These are phyloP conservation scores for Talaromyces amestolkiae DNA, from an alignment of 2,329 filamentous ascomycete genomes.

Conservation along the genomic window DNA sequence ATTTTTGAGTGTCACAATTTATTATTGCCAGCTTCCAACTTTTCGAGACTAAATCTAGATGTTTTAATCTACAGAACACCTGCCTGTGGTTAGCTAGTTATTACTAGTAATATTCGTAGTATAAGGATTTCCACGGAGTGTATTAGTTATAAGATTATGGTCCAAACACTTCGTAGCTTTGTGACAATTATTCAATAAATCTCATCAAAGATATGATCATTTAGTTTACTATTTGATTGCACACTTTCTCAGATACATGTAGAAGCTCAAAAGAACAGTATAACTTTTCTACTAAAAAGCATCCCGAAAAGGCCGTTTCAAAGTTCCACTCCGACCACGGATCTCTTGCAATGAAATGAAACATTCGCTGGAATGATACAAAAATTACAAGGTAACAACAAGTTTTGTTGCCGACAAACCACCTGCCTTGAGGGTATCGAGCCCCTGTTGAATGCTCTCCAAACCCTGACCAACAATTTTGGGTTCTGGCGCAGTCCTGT, in stretches of 20 bases:
- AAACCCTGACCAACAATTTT: constrained; percentile 44
- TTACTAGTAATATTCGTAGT: neutral
- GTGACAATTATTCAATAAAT: neutral
- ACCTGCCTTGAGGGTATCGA: constrained; percentile 38
- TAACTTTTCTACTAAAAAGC: neutral
- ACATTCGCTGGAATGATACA: neutral
- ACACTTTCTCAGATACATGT: neutral
- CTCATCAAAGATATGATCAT: neutral
- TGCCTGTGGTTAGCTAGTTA: too few species aligned
- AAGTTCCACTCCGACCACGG: neutral
- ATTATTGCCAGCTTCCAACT: neutral
- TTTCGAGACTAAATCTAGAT: too few species aligned
- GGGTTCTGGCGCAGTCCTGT: constrained; percentile 41
- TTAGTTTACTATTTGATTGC: neutral
- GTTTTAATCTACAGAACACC: too few species aligned
- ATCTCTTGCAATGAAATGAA: neutral
- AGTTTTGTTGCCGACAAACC: constrained; percentile 45
- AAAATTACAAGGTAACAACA: constrained; percentile 30
- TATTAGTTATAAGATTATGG: too few species aligned
- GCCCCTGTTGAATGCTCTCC: constrained; percentile 41
- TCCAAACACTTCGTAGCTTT: too few species aligned
- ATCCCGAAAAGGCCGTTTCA: neutral
- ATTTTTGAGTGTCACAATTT: neutral
- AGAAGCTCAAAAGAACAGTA: neutral
- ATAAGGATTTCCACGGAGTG: neutral